Conservation (phyloP, 176 grass and related monocot species). For the Hordeum vulgare region MorexV3_pseudomolecules_assembly NC_058523.1:543263855-543264354, state of each 20-base stretch:
- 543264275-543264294: constrained; percentile 7
- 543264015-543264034: not conserved
- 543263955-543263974: not conserved
- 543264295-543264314: not conserved
- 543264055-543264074: not conserved
- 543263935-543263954: constrained; percentile 9
- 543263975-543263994: not conserved
- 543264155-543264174: constrained; percentile 9
- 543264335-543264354: constrained; percentile 24
- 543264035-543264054: too few species aligned
- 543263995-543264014: not conserved
- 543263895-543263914: not conserved
- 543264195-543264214: not conserved
- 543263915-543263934: not conserved
- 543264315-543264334: not conserved
- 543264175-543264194: not conserved
- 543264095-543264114: not conserved
- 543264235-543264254: not conserved
- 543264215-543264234: not conserved
- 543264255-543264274: not conserved
- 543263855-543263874: not conserved
- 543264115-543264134: not conserved
- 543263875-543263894: not conserved
- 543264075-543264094: not conserved
- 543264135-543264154: not conserved